Conservation (phyloP, 768 basidiomycete genomes). For the Piloderma croceum region DNA sequence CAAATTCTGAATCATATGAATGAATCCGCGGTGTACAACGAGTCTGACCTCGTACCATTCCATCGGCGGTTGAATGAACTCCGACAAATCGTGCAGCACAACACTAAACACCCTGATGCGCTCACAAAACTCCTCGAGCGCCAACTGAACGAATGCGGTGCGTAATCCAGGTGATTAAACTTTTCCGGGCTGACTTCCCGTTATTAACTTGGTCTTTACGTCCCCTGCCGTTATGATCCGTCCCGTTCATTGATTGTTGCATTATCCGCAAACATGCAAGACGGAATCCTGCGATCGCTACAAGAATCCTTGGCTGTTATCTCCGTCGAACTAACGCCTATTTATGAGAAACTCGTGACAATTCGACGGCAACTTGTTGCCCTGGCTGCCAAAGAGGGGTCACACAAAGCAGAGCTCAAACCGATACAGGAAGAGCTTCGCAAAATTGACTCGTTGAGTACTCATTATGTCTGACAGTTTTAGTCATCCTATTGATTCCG, state of each 20-base stretch:
- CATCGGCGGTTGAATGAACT: conserved; percentile 75
- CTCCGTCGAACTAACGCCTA: conserved; percentile 83
- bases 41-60: conserved; percentile 85
- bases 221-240: too few species aligned
- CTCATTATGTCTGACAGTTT: conserved; percentile 32
- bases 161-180: too few species aligned
- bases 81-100: conserved; percentile 79
- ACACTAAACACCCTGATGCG: conserved; percentile 78
- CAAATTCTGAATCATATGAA: conserved; percentile 95
- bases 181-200: conserved; percentile 2
- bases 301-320: conserved; percentile 82
- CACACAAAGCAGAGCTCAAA: conserved; percentile 83
- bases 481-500: neutral
- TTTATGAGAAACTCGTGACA: conserved; percentile 84
- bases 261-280: conserved; percentile 42
- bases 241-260: too few species aligned
- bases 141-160: conserved; percentile 90
- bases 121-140: conserved; percentile 86
- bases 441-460: conserved; percentile 93
- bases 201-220: neutral
- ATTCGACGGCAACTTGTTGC: conserved; percentile 85
- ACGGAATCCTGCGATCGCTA: conserved; percentile 70
- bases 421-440: conserved; percentile 88
- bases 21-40: conserved; percentile 92
- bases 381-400: conserved; percentile 81